A percentile compares a stretch with the other conserved stretches of the same genome.
phyloP scores from a whole-genome alignment of 139 green algal genomes.

The Zygnema cylindricum region DNA sequence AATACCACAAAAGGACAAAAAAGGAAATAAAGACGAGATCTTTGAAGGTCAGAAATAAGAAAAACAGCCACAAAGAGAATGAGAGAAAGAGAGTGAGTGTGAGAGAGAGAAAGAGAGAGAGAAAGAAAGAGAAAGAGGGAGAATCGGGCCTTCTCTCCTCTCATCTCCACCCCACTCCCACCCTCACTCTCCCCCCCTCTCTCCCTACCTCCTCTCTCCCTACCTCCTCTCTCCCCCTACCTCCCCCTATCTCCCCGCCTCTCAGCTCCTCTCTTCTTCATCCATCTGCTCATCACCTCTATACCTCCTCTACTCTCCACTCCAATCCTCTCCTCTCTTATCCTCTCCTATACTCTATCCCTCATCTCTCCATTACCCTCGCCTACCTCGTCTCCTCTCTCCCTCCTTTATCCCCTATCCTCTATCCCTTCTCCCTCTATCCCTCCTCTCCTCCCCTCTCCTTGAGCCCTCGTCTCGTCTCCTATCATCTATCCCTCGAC shows the following conservation, averaged over 20 bases:
- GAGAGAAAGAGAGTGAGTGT: too few species aligned
- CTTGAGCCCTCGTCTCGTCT: not conserved
- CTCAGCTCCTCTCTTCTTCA: not conserved
- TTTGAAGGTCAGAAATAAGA: too few species aligned
- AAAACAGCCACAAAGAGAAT: too few species aligned
- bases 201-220: not conserved
- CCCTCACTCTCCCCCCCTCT: not conserved
- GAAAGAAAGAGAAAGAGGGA: too few species aligned
- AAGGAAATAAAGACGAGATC: too few species aligned
- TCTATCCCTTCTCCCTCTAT: not conserved
- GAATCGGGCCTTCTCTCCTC: too few species aligned
- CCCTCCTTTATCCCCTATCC: not conserved
- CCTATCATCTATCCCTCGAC: not conserved
- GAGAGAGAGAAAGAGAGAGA: too few species aligned
- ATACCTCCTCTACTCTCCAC: not conserved
- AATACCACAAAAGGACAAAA: too few species aligned
- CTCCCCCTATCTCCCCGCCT: not conserved
- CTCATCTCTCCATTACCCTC: not conserved
- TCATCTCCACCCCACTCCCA: not conserved
- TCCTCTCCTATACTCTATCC: not conserved
- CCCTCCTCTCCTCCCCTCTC: not conserved
- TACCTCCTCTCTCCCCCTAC: not conserved
- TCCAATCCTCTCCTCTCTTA: not conserved
- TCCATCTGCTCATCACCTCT: not conserved
- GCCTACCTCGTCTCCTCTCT: not conserved